Base-by-base conservation (phyloP, 805 yeast genomes). In the Nakazawaea wyomingensis region DNA sequence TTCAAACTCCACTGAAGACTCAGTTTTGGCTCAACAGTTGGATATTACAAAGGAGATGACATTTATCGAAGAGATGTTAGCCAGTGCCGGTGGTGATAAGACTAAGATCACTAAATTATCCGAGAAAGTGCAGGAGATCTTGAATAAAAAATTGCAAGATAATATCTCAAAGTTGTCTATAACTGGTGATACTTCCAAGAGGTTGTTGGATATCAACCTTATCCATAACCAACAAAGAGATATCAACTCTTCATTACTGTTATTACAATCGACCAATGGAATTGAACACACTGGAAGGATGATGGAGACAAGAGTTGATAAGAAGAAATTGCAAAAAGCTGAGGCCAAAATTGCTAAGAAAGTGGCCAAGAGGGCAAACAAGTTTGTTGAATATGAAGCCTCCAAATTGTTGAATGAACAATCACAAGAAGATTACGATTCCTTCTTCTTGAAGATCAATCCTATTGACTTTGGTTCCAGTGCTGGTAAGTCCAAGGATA, bases 401-500 rank as follows among this genome's bases (percentile, higher is more conserved):
- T 89, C 97, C 33, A 89, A 85, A 65, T 73, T 93, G 53, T 72
- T 93, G 49, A 73, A 76, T 48, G 85, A 78, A 33, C 65, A 67
- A 46, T 71, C 76, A 41, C 75, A 72, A 20, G 85, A 81, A 31
- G 90, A 90, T 62, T 93, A 91, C 61, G 99, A 93, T 62, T 85
- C 89, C 38, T 93, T 91, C 76, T 93, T 85, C 77, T 76, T 93
- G 60, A 85, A 90, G 52, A 93, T 93, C 59, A 93, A 93, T 60
- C 99, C 99, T 4, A 73, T 93, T 54, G 97, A 93, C 44, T 80
- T 87, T 55, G 91, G 91, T 40, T 75, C 80, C 1, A 85, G 81
- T 44, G 89, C 91, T n/a, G 98, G 97, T 49, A 91, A 91, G 65
- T 85, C 96, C n/a, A 93, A 93, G 65, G 98, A 93, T 63, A 87